Base-by-base conservation (phyloP, 345 rosid genomes). In the Raphanus raphanistrum region DNA sequence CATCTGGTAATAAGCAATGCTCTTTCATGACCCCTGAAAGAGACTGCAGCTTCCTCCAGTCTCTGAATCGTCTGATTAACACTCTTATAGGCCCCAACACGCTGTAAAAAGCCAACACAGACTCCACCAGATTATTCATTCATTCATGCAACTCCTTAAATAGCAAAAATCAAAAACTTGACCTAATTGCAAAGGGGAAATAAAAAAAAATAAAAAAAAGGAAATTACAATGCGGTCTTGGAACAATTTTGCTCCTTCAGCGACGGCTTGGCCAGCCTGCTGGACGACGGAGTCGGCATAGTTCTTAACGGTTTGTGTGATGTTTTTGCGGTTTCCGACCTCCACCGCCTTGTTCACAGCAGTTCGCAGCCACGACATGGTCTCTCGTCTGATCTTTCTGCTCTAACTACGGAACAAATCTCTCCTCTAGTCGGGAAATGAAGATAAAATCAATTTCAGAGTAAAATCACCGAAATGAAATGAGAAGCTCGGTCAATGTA, bases 301-400 rank as follows among this genome's bases (percentile, higher is more conserved):
- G 88, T 84, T 92, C 85, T 76, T 88, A 80, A 95, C 92, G 75
- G 91, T 87, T 76, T 88, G 96, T 4, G 99, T 91, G 79, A 95
- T 89, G 71, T 95, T 95, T 83, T 88, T 95, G 76, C 89, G 90
- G 90, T 90, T 90, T 25, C 99, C 99, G 3, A 76, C 98, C 87
- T 92, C 98, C 85, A 95, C 99, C 32, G 99, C 99, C 77, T 88
- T 95, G 84, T 54, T 95, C 82, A 95, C 86, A 43, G 98, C 99
- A 26, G 93, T 87, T 87, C 85, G 86, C 64, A 91, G 66, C 99
- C 99, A 95, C 84, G 99, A 89, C 94, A 85, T 79, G 13, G 31
- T 66, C 61, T 50, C 77, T 38, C 75, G 41, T 15, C 66, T 43
- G 78, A 73, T 68, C 65, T 59, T 17, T 66, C 17, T 54, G 74